Percentiles rank a stretch among this genome's conserved stretches.
These are phyloP conservation scores for Vanrija humicola DNA, from an alignment of 1,284 basidiomycete genomes.

Conservation along the genomic window DNA sequence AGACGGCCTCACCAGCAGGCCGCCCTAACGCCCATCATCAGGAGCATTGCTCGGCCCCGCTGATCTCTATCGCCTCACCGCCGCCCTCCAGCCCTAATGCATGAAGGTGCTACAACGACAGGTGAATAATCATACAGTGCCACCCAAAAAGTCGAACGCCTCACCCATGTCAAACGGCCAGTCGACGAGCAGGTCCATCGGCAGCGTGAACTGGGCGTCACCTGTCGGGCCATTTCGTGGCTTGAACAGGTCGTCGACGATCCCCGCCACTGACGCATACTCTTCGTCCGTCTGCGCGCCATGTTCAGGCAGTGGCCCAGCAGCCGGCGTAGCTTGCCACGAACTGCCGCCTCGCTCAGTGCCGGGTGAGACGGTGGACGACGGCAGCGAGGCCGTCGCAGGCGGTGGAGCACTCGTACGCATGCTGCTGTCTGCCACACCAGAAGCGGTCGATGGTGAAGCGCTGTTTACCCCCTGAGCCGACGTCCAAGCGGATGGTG, in stretches of 20 bases:
- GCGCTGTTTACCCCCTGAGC: neutral
- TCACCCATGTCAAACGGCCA: slow-evolving; percentile 37
- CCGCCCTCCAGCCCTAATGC: neutral
- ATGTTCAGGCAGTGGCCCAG: neutral
- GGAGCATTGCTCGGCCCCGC: too few species aligned
- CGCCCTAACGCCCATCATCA: too few species aligned
- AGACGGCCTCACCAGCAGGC: too few species aligned
- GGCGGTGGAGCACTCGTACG: neutral
- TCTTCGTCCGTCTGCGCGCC: neutral
- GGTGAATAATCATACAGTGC: too few species aligned
- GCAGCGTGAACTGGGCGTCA: slow-evolving; percentile 20
- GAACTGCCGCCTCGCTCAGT: neutral
- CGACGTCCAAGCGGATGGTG: slow-evolving; percentile 8
- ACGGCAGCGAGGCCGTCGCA: too few species aligned
- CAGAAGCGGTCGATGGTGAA: neutral
- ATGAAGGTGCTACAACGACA: neutral
- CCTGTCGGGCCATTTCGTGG: neutral
- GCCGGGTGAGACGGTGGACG: too few species aligned
- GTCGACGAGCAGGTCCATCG: slow-evolving; percentile 28
- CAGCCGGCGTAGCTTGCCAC: neutral
- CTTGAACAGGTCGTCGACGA: neutral
- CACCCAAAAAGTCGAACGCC: slow-evolving; percentile 35
- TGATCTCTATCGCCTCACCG: too few species aligned
- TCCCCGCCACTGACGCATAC: neutral
- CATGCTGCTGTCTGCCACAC: neutral